Evolutionary conservation across 495 filamentous ascomycete genomes (phyloP).

Genomic region (Penicillium arizonense): DNA sequence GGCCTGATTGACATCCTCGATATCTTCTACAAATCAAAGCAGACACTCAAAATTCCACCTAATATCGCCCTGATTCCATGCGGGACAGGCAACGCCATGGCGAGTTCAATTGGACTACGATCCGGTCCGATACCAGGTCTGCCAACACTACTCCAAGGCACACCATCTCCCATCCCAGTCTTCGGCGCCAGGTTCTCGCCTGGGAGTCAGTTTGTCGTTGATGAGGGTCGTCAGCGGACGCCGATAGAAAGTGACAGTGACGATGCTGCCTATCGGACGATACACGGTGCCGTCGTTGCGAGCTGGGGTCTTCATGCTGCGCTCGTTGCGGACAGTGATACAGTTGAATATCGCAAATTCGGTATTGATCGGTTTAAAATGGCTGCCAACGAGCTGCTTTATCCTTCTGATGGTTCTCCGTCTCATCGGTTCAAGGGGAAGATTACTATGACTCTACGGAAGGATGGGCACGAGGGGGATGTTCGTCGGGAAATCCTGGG

Average conservation of each 20-base stretch:
- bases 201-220: slow-evolving; percentile 45
- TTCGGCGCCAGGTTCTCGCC: slow-evolving; percentile 68
- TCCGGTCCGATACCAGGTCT: slow-evolving; percentile 26
- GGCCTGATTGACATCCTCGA: slow-evolving; percentile 79
- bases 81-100: slow-evolving; percentile 89
- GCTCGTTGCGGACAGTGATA: slow-evolving; percentile 86
- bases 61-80: slow-evolving; percentile 67
- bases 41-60: slow-evolving; percentile 33
- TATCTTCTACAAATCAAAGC: slow-evolving; percentile 39
- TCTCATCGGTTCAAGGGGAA: slow-evolving; percentile 68
- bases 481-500: neutral
- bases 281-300: slow-evolving; percentile 79
- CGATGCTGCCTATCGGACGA: slow-evolving; percentile 25
- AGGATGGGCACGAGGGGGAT: slow-evolving; percentile 9
- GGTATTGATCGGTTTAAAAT: slow-evolving; percentile 78
- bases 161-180: slow-evolving; percentile 43
- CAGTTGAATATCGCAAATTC: slow-evolving; percentile 67
- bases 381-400: slow-evolving; percentile 73
- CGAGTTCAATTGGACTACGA: slow-evolving; percentile 58
- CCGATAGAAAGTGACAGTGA: slow-evolving; percentile 9
- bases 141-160: slow-evolving; percentile 45
- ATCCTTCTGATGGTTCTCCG: slow-evolving; percentile 52
- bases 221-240: slow-evolving; percentile 34
- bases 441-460: slow-evolving; percentile 41
- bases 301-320: slow-evolving; percentile 87